These are phyloP conservation scores for Gonium pectorale DNA, from an alignment of 139 green algal species.

Conservation along the genomic window DNA sequence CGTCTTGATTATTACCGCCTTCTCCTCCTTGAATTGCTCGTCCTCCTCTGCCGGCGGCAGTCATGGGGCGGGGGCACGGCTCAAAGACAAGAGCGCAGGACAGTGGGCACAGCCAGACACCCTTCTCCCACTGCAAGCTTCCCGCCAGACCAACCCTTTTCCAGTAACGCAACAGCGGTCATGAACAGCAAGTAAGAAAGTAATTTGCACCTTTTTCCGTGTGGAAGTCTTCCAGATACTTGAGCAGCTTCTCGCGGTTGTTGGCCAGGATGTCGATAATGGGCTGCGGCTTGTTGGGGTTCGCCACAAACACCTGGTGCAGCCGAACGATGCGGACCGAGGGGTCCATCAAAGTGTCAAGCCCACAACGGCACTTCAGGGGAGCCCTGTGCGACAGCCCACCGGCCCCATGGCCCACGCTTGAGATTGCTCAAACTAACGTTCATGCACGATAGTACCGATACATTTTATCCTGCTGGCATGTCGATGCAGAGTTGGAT, in stretches of 20 bases:
- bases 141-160: too few species aligned
- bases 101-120: background rate
- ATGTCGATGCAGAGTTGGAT: too few species aligned
- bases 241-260: conserved; percentile 94
- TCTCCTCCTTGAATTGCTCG: conserved; percentile 93
- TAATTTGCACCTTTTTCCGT: conserved; percentile 80
- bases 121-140: too few species aligned
- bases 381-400: too few species aligned
- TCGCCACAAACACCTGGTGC: conserved; percentile 93
- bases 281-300: conserved; percentile 90
- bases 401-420: too few species aligned
- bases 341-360: too few species aligned
- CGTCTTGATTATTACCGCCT: conserved; percentile 89
- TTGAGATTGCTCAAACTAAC: too few species aligned
- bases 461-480: too few species aligned
- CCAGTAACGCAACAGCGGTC: too few species aligned
- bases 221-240: conserved; percentile 93
- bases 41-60: conserved; percentile 62
- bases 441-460: too few species aligned
- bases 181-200: background rate
- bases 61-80: background rate
- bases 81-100: background rate
- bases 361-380: too few species aligned
- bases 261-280: conserved; percentile 88
- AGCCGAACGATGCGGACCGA: too few species aligned